phyloP scores from a whole-genome alignment of 176 grass and related monocot genomes.

The Chrysopogon serrulatus region DNA sequence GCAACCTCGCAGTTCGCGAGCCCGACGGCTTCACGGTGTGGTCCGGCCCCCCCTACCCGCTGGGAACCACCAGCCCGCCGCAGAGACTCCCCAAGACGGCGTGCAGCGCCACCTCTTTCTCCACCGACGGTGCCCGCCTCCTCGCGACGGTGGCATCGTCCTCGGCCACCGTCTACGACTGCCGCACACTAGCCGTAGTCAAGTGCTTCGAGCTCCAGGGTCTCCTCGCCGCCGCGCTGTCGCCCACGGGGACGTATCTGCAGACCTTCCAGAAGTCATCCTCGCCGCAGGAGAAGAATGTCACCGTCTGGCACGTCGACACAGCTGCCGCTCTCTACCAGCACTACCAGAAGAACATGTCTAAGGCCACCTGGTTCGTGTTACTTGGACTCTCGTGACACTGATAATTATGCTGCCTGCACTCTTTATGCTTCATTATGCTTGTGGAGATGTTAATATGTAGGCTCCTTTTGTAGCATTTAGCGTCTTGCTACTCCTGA shows the following conservation, averaged over 20 bases:
- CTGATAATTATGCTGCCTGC: background rate
- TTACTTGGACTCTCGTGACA: background rate
- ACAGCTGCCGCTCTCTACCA: slow-evolving; percentile 56
- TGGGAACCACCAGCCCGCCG: slow-evolving; percentile 46
- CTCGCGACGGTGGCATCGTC: slow-evolving; percentile 48
- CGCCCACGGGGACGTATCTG: slow-evolving; percentile 70
- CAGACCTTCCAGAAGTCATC: slow-evolving; percentile 89
- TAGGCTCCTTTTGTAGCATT: background rate
- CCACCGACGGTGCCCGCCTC: slow-evolving; percentile 60
- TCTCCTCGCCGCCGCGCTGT: slow-evolving; percentile 59
- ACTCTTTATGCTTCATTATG: background rate
- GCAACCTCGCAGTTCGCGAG: slow-evolving; percentile 56
- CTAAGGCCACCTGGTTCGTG: slow-evolving; percentile 74
- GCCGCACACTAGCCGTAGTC: slow-evolving; percentile 44
- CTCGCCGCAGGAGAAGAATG: slow-evolving; percentile 85
- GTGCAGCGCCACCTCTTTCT: slow-evolving; percentile 58
- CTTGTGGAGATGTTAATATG: background rate
- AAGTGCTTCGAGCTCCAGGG: slow-evolving; percentile 72
- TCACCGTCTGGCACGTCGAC: slow-evolving; percentile 66
- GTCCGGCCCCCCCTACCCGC: slow-evolving; percentile 65
- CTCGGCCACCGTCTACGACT: slow-evolving; percentile 64
- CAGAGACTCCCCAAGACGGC: slow-evolving; percentile 55
- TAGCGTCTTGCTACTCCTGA: background rate
- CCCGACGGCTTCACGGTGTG: slow-evolving; percentile 84
- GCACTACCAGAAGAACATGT: slow-evolving; percentile 84